Conservation (phyloP, 2,329 filamentous ascomycete species). For the Septoria petroselini region DNA sequence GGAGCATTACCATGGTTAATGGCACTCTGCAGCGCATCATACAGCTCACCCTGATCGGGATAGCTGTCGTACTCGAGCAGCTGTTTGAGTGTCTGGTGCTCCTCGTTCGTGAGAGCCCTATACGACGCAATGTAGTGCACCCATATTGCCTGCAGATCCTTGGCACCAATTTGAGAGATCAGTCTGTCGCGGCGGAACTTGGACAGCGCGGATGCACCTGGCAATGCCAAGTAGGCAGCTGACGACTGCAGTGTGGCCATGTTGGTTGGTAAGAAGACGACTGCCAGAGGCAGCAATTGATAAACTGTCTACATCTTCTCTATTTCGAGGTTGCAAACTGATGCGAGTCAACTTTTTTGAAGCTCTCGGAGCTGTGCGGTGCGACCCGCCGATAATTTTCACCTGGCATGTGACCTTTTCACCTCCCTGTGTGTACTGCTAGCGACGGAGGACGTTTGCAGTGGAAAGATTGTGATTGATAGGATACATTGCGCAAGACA, state of each 20-base stretch:
- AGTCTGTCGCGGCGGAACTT: slow-evolving; percentile 49
- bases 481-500: slow-evolving; percentile 24
- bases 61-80: slow-evolving; percentile 59
- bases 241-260: slow-evolving; percentile 12
- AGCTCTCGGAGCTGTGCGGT: slow-evolving; percentile 6
- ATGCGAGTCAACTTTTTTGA: slow-evolving; percentile 5
- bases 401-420: slow-evolving; percentile 7
- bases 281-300: slow-evolving; percentile 21
- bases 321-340: neutral
- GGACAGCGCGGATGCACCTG: slow-evolving; percentile 55
- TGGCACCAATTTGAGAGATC: slow-evolving; percentile 47
- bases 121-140: slow-evolving; percentile 51
- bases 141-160: slow-evolving; percentile 50
- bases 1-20: slow-evolving; percentile 49
- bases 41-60: slow-evolving; percentile 48
- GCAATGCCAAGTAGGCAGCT: slow-evolving; percentile 44
- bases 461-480: slow-evolving; percentile 14
- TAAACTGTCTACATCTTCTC: slow-evolving; percentile 9
- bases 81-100: slow-evolving; percentile 55
- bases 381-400: slow-evolving; percentile 2
- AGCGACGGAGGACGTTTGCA: neutral
- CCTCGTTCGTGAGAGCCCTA: slow-evolving; percentile 41
- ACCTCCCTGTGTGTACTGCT: neutral
- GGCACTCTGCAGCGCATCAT: slow-evolving; percentile 47
- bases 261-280: slow-evolving; percentile 7